Conservation (phyloP, 257 asterid species). For the Phtheirospermum japonicum region DNA sequence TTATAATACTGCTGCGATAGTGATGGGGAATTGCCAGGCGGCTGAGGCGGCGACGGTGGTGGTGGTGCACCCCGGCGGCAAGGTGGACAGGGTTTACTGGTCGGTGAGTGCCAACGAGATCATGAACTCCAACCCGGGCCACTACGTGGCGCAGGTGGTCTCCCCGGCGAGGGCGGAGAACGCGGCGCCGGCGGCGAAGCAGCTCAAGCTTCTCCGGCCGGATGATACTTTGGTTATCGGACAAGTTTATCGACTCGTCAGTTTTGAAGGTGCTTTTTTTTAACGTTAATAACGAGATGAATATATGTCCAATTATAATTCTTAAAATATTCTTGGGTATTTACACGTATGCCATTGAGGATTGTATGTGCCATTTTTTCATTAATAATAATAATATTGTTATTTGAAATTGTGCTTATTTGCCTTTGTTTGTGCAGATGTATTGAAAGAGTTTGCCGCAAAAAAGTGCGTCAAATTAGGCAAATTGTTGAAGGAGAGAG, state of each 20-base stretch:
- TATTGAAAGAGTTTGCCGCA: constrained; percentile 61
- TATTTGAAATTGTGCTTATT: neutral
- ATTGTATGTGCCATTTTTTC: no score
- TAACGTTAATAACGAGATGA: no score
- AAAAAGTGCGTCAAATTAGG: constrained; percentile 63
- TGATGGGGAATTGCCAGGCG: constrained; percentile 88
- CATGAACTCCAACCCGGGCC: constrained; percentile 78
- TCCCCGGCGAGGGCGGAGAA: constrained; percentile 36
- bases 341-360: no score
- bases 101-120: constrained; percentile 62
- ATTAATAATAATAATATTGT: neutral
- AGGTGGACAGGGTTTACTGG: constrained; percentile 72
- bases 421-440: constrained; percentile 38
- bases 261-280: constrained; percentile 58
- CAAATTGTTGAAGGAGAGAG: constrained; percentile 52
- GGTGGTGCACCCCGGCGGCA: constrained; percentile 58
- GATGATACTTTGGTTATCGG: constrained; percentile 71
- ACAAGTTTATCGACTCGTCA: constrained; percentile 73
- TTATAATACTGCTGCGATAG: neutral
- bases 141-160: constrained; percentile 70
- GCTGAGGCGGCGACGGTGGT: constrained; percentile 84
- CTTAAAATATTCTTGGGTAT: neutral
- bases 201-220: constrained; percentile 78
- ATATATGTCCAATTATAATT: neutral
- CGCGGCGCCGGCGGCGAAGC: constrained; percentile 50